These are phyloP conservation scores for Ambrosia artemisiifolia DNA, from an alignment of 129 eudicot species.

Conservation along the genomic window DNA sequence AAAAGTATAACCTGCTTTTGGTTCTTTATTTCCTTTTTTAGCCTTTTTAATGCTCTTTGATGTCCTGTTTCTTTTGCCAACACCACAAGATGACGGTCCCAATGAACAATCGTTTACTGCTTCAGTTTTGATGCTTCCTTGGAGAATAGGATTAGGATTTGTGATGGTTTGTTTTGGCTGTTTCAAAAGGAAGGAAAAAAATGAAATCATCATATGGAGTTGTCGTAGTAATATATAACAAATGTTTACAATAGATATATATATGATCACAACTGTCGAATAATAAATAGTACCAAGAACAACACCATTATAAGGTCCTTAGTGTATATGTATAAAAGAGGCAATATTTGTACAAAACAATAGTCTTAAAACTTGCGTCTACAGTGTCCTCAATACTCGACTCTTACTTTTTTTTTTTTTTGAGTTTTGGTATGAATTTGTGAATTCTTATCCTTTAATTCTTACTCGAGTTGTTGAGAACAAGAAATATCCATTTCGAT, in stretches of 20 bases:
- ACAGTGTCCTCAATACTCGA: too few relatives aligned
- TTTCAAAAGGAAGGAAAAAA: not conserved
- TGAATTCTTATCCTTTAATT: too few relatives aligned
- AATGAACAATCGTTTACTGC: slow-evolving; percentile 31
- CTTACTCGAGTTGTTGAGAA: too few relatives aligned
- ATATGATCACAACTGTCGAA: not conserved
- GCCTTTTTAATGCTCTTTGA: slow-evolving; percentile 24
- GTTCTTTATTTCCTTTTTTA: slow-evolving; percentile 35
- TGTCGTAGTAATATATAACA: not conserved
- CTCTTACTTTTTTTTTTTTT: too few relatives aligned
- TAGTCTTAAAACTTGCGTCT: too few relatives aligned
- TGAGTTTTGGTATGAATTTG: too few relatives aligned
- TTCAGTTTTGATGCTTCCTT: slow-evolving; percentile 25
- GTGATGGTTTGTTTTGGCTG: slow-evolving; percentile 26
- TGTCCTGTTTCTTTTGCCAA: slow-evolving; percentile 30
- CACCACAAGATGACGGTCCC: slow-evolving; percentile 26
- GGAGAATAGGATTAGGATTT: slow-evolving; percentile 16
- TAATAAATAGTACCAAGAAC: too few relatives aligned
- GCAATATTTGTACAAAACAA: too few relatives aligned
- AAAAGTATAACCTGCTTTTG: slow-evolving; percentile 39
- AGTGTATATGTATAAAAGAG: too few relatives aligned
- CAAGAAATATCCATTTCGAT: too few relatives aligned
- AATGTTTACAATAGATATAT: not conserved
- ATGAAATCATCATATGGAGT: not conserved
- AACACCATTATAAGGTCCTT: too few relatives aligned